Evolutionary conservation across 176 grass and related monocot genomes (phyloP).

Genomic region (Carex myosuroides): DNA sequence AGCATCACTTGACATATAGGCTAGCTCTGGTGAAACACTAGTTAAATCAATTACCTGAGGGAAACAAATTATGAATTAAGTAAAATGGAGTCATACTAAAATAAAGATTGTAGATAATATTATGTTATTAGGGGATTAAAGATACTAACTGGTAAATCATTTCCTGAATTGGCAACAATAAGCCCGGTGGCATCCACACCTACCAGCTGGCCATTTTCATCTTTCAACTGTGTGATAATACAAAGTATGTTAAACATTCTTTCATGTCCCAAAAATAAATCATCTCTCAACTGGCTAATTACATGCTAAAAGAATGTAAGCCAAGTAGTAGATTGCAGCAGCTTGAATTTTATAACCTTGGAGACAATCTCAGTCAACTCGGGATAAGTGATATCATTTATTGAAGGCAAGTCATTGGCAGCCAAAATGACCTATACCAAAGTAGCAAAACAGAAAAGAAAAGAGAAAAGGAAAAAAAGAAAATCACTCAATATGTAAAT

Average conservation of each 20-base stretch:
- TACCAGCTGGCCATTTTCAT: slow-evolving; percentile 70
- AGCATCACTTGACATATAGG: slow-evolving; percentile 67
- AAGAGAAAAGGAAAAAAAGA: neutral
- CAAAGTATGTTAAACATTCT: neutral
- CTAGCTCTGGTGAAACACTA: slow-evolving; percentile 75
- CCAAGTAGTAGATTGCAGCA: neutral
- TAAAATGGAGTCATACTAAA: neutral
- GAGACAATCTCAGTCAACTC: slow-evolving; percentile 80
- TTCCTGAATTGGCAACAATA: slow-evolving; percentile 87
- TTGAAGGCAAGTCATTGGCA: slow-evolving; percentile 93
- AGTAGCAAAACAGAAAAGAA: slow-evolving; percentile 13
- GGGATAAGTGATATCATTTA: slow-evolving; percentile 86
- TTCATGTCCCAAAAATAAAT: neutral
- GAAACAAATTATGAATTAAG: neutral
- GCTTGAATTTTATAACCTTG: slow-evolving; percentile 42
- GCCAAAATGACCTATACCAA: slow-evolving; percentile 84
- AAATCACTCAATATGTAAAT: neutral
- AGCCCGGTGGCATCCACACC: slow-evolving; percentile 78
- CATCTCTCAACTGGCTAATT: neutral
- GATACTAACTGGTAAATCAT: slow-evolving; percentile 84
- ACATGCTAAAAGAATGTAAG: neutral
- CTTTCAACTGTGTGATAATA: slow-evolving; percentile 56
- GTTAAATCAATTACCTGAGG: slow-evolving; percentile 87
- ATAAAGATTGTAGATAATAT: neutral
- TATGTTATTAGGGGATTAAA: slow-evolving; percentile 1